Evolutionary conservation across 2,329 filamentous ascomycete genomes (phyloP), one percentile per base, ranked within the genome.

Genomic region (Parafenestella ontariensis): DNA sequence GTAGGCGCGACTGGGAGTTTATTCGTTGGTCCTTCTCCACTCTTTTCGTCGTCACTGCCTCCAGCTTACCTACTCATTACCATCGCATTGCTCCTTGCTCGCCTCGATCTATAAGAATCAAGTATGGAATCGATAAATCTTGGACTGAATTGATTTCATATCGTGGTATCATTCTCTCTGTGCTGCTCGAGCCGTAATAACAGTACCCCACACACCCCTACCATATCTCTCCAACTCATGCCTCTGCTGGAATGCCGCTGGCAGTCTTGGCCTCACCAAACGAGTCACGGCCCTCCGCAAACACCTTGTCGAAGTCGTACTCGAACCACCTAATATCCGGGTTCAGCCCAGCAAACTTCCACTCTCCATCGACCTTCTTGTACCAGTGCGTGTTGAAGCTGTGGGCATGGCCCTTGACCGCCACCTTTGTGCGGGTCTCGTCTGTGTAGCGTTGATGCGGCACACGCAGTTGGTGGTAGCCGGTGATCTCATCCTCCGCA

Each of bases 381-480:
- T 85, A 86, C 79, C 79, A 82, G 62, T 84, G 80, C 54, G 73
- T 79, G 65, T 82, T 83, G 61, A 76, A 79, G 58, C 79, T 81
- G 71, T 86, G 83, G 5, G 81, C 82, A 60, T 85, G 83, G n/a
- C 82, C 41, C 41, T 43, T 83, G 62, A 81, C 76, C 2, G 73
- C 71, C 20, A 85, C 82, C 46, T 78, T 73, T n/a, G 68, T 76
- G 48, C 77, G 64, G 15, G 70, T 75, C 52, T 74, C 77, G 62
- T 84, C 83, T 13, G 73, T 80, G 73, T 85, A 85, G 61, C 76
- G 77, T 71, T 85, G 83, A 65, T 86, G 83, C 15, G 83, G 82
- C 40, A 85, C 83, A 26, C 83, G 82, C 59, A 86, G 77, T 75
- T 86, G 83, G 67, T 86, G 83, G 69, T 79, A 80, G 51, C 83